A percentile compares a stretch with the other conserved stretches of the same genome.
These are phyloP conservation scores for Lentinus tigrinus DNA, from an alignment of 768 basidiomycete genomes.

Conservation along the genomic window DNA sequence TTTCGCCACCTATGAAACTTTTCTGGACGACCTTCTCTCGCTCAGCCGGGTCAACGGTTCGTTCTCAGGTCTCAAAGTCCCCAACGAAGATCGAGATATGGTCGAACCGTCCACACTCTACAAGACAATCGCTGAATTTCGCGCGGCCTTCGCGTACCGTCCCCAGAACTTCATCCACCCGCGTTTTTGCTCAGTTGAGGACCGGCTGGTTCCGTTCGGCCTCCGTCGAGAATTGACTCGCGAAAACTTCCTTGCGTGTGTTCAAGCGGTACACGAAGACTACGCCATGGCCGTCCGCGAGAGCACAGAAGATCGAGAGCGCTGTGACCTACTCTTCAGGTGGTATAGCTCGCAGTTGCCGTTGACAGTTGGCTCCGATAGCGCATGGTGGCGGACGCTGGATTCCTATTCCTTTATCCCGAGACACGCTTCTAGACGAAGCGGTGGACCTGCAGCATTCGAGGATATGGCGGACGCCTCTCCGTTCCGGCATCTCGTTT, in stretches of 20 bases:
- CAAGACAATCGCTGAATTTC: neutral
- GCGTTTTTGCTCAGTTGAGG: conserved; percentile 29
- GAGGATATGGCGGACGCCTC: conserved; percentile 22
- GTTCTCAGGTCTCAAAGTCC: neutral
- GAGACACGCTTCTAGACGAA: conserved; percentile 25
- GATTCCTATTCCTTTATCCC: conserved; percentile 43
- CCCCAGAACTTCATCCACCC: conserved; percentile 33
- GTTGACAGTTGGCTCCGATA: conserved; percentile 19
- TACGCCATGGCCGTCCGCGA: neutral
- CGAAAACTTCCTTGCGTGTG: conserved; percentile 37
- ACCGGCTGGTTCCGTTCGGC: conserved; percentile 28
- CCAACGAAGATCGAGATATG: neutral
- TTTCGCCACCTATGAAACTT: neutral
- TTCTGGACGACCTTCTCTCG: neutral
- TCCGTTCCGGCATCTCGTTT: conserved; percentile 33
- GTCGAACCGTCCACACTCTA: conserved; percentile 3
- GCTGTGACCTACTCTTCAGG: conserved; percentile 34
- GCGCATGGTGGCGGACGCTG: conserved; percentile 30
- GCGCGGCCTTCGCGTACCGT: neutral
- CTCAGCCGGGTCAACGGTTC: neutral
- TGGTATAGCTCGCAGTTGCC: conserved; percentile 36
- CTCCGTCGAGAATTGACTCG: conserved; percentile 34
- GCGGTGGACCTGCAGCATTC: conserved; percentile 2
- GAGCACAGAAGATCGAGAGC: conserved; percentile 12
- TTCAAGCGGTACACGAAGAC: conserved; percentile 30